Percentiles rank a stretch among this genome's conserved stretches.
These are phyloP conservation scores for Boehmeria nivea DNA, from an alignment of 306 rosid genomes.

Conservation along the genomic window DNA sequence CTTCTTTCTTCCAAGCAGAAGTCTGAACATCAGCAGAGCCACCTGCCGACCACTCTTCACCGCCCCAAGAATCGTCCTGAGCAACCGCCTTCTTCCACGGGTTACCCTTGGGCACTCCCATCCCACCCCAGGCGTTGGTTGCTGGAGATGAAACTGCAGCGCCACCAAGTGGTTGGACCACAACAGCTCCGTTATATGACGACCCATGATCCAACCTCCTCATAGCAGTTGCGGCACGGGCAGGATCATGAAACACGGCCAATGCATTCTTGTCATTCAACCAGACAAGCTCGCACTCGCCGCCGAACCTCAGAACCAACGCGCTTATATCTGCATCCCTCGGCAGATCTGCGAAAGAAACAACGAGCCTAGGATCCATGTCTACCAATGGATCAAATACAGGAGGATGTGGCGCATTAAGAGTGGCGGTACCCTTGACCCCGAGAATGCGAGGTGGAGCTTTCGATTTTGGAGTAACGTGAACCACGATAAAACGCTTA, in stretches of 20 bases:
- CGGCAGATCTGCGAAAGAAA: constrained; percentile 85
- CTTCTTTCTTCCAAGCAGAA: constrained; percentile 67
- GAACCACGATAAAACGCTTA: constrained; percentile 67
- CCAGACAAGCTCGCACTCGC: constrained; percentile 95
- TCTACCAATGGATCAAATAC: constrained; percentile 68
- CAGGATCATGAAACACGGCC: constrained; percentile 86
- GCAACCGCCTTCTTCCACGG: constrained; percentile 73
- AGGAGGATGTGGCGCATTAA: constrained; percentile 44
- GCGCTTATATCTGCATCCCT: constrained; percentile 87
- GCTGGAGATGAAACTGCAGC: constrained; percentile 34
- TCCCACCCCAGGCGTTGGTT: constrained; percentile 67
- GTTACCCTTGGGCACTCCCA: constrained; percentile 40
- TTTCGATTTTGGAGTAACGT: constrained; percentile 73
- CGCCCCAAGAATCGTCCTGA: constrained; percentile 65
- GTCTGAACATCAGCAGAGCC: constrained; percentile 45
- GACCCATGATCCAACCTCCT: constrained; percentile 90
- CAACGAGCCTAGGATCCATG: constrained; percentile 92
- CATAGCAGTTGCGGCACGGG: constrained; percentile 93
- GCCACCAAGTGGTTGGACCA: constrained; percentile 32
- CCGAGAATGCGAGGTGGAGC: constrained; percentile 73
- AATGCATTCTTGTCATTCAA: constrained; percentile 90
- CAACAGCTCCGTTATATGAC: constrained; percentile 71
- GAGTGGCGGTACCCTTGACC: constrained; percentile 57
- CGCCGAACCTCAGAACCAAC: constrained; percentile 84
- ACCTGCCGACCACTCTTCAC: constrained; percentile 50